Evolutionary conservation across 441 rosid genomes (phyloP), one percentile per base, ranked within the genome.

Genomic region (Codiaeum variegatum): DNA sequence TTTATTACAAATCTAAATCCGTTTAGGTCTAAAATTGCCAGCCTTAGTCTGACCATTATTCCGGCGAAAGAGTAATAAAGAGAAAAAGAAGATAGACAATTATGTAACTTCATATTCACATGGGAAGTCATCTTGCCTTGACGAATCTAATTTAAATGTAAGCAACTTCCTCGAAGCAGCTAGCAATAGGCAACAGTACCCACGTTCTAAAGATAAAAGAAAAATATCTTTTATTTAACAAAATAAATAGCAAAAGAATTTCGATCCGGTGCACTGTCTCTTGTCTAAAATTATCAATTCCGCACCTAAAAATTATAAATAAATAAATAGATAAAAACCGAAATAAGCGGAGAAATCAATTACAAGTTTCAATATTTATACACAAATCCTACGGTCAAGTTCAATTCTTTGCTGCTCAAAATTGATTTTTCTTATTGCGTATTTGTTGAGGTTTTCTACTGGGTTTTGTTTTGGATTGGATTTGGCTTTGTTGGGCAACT

Each of bases 341-440:
- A 64, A 64, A 21, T 70, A 32, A 73, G 66, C 75, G 79, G 79
- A 58, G 32, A 51, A 54, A 32, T 76, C 75, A 64, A 65, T 64
- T 29, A 44, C 38, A 21, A n/a, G 55, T 55, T 34, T 18, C 72
- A n/a, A 24, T 70, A 56, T 15, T n/a, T n/a, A 38, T 11, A 5
- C 52, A 12, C 54, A 11, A 51, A 49, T 66, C 66, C 6, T 13
- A 69, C 67, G 65, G 69, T 61, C 56, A 61, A 60, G 29, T 75
- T n/a, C 13, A 3, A 40, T 49, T 58, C 67, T 34, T 8, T 12
- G 49, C 56, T 28, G 56, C 71, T 38, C 7, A 19, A 63, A 12
- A 31, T 0, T 68, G 31, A 19, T 24, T 32, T 38, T 28, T 5
- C 5, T 21, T 0, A n/a, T 11, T 16, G n/a, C 16, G 49, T 63